Conservation (phyloP, 1,284 basidiomycete genomes). For the Salmacisia buchloeana region DNA sequence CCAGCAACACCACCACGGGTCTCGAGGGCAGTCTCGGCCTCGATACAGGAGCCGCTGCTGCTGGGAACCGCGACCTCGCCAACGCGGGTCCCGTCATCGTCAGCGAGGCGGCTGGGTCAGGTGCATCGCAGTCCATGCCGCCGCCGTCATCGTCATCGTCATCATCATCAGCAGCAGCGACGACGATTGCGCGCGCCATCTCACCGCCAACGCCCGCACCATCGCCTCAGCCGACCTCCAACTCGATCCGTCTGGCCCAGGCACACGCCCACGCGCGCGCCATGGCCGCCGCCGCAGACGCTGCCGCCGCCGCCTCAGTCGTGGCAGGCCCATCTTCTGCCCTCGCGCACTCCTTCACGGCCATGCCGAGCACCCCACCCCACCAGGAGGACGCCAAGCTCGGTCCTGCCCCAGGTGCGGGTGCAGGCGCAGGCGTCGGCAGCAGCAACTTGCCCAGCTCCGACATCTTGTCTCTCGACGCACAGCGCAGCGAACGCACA, state of each 20-base stretch:
- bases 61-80: too few relatives aligned
- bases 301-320: slow-evolving; percentile 10
- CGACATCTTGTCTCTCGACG: background rate
- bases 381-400: slow-evolving; percentile 5
- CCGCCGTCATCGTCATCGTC: too few relatives aligned
- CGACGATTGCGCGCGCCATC: slow-evolving; percentile 22
- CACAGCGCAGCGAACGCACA: background rate
- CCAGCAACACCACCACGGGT: too few relatives aligned
- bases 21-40: too few relatives aligned
- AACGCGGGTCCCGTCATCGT: background rate
- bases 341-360: slow-evolving; percentile 14
- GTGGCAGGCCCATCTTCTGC: slow-evolving; percentile 8
- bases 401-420: background rate
- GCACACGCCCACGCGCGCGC: slow-evolving; percentile 21
- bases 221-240: slow-evolving; percentile 36
- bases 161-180: background rate
- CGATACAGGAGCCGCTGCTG: too few relatives aligned
- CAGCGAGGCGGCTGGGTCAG: background rate
- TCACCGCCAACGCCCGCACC: slow-evolving; percentile 42
- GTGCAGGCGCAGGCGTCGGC: too few relatives aligned
- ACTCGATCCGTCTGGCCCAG: slow-evolving; percentile 22
- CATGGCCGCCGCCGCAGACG: slow-evolving; percentile 14
- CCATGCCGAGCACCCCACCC: slow-evolving; percentile 20
- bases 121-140: too few relatives aligned
- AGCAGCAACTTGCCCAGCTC: background rate